Conservation (phyloP, 2,329 filamentous ascomycete species). For the Sclerotinia glacialis region DNA sequence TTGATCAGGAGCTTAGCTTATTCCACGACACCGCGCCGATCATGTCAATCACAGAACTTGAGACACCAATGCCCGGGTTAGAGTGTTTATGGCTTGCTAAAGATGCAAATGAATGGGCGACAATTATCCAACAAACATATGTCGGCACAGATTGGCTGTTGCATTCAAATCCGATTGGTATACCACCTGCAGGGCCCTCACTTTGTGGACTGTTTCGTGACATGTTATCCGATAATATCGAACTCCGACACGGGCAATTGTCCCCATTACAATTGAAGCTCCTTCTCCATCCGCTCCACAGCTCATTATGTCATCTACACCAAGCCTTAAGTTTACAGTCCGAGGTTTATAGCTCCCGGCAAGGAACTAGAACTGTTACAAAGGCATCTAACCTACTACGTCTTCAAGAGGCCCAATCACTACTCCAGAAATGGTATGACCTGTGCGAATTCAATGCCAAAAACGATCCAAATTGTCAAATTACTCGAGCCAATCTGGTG, state of each 20-base stretch:
- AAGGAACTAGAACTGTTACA: constrained; percentile 49
- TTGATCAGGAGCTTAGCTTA: constrained; percentile 67
- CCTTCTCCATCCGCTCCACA: constrained; percentile 66
- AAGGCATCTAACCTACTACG: constrained; percentile 58
- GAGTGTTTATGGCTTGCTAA: constrained; percentile 63
- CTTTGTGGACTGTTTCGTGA: constrained; percentile 65
- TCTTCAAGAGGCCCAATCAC: constrained; percentile 61
- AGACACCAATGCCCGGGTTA: constrained; percentile 59
- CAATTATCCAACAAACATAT: constrained; percentile 57
- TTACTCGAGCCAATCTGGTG: constrained; percentile 63
- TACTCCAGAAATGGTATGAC: constrained; percentile 66
- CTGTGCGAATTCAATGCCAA: constrained; percentile 57
- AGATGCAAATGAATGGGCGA: constrained; percentile 57
- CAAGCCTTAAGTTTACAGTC: constrained; percentile 66
- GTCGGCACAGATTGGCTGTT: constrained; percentile 46
- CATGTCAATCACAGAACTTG: constrained; percentile 63
- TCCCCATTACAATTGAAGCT: constrained; percentile 61
- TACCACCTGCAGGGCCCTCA: constrained; percentile 54
- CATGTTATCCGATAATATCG: constrained; percentile 63
- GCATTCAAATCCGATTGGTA: constrained; percentile 40
- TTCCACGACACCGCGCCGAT: constrained; percentile 63
- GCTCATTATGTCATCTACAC: constrained; percentile 60
- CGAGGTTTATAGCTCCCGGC: constrained; percentile 49
- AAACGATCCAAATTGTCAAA: constrained; percentile 54
- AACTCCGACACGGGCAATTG: constrained; percentile 45